Conservation (phyloP, 2,329 filamentous ascomycete genomes). For the Fusarium guadeloupense region DNA sequence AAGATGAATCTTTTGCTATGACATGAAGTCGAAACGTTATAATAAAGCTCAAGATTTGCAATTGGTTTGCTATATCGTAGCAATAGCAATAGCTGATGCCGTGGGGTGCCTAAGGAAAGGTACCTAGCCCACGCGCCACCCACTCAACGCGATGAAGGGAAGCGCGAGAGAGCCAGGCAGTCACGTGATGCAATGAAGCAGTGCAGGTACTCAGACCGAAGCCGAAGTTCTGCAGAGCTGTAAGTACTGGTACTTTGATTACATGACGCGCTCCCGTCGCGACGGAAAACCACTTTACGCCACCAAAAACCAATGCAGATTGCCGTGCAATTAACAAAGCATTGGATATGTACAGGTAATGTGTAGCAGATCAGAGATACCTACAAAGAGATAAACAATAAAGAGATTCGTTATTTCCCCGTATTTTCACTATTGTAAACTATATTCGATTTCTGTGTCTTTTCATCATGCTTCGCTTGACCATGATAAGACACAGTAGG, state of each 20-base stretch:
- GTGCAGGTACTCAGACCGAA: slow-evolving; percentile 2
- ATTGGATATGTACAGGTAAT: no score
- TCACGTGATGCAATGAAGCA: slow-evolving; percentile 44
- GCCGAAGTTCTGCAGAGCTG: no score
- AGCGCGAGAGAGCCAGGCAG: slow-evolving; percentile 41
- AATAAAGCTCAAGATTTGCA: not conserved
- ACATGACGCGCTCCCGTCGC: not conserved
- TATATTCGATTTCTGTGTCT: no score
- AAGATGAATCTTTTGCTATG: slow-evolving; percentile 1
- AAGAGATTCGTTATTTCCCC: no score
- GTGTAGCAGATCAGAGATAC: no score
- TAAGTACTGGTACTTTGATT: not conserved
- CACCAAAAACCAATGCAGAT: not conserved
- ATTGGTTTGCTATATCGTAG: slow-evolving; percentile 1
- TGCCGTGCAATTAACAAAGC: not conserved
- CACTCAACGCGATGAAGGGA: slow-evolving; percentile 47
- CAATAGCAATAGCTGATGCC: slow-evolving; percentile 1
- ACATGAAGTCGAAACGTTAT: slow-evolving; percentile 17
- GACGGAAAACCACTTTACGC: slow-evolving; percentile 27
- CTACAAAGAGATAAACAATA: no score
- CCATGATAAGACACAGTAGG: no score
- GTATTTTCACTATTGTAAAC: no score
- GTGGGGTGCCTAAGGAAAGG: slow-evolving; percentile 21
- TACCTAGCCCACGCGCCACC: slow-evolving; percentile 15
- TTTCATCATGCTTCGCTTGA: no score